phyloP scores from a whole-genome alignment of 108 stramenopile species.

The Cyclostephanos tholiformis region DNA sequence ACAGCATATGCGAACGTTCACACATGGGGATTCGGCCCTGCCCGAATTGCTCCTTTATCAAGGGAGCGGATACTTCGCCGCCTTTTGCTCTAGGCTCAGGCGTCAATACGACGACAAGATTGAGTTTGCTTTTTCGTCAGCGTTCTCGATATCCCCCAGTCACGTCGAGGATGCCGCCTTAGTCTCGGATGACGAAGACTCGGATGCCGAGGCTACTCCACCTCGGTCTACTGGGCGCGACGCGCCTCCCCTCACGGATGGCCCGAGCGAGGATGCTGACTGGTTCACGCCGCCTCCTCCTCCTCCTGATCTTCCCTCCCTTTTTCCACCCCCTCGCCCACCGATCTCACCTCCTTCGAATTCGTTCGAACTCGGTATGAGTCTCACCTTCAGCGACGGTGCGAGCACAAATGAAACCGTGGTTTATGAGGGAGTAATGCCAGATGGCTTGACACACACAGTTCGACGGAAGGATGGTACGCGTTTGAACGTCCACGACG shows the following conservation, averaged over 20 bases:
- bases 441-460: slow-evolving; percentile 12
- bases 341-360: background rate
- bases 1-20: background rate
- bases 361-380: background rate
- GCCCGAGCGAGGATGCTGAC: too few species aligned
- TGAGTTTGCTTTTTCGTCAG: background rate
- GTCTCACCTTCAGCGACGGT: background rate
- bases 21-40: background rate
- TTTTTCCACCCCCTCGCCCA: too few species aligned
- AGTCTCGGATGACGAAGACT: background rate
- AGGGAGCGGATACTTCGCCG: slow-evolving; percentile 2
- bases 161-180: background rate
- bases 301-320: too few species aligned
- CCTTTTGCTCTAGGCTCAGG: slow-evolving; percentile 2
- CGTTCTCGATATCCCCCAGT: slow-evolving; percentile 3
- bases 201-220: background rate
- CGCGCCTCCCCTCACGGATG: background rate
- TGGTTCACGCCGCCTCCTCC: too few species aligned
- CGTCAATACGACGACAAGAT: background rate
- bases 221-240: background rate
- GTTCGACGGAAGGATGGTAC: background rate
- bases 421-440: slow-evolving; percentile 11
- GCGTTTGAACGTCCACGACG: background rate
- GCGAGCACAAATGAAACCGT: background rate
- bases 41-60: slow-evolving; percentile 1